phyloP scores from a whole-genome alignment of 129 eudicot species.

The Solidago caesia region DNA sequence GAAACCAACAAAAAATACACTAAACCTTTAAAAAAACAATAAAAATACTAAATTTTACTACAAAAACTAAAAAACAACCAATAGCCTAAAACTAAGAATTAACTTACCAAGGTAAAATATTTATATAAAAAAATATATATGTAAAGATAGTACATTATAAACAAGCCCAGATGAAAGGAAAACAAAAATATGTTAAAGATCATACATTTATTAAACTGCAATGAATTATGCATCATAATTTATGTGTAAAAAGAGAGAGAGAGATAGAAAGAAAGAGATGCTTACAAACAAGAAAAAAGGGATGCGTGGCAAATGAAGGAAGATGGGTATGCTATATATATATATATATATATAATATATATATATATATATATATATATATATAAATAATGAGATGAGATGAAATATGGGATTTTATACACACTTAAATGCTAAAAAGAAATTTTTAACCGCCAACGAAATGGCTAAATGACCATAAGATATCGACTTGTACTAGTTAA shows the following conservation, averaged over 20 bases:
- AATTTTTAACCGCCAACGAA: too few relatives aligned
- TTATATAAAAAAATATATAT: background rate
- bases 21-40: background rate
- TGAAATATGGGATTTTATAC: too few relatives aligned
- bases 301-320: conserved; percentile 63
- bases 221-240: conserved; percentile 18
- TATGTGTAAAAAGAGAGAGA: background rate
- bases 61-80: conserved; percentile 22
- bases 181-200: conserved; percentile 30
- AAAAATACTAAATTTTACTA: conserved; percentile 10
- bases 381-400: too few relatives aligned
- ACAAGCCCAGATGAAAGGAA: conserved; percentile 40
- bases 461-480: too few relatives aligned
- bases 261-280: conserved; percentile 30
- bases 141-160: conserved; percentile 28
- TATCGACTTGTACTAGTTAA: too few relatives aligned
- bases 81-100: conserved; percentile 9
- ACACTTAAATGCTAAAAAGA: too few relatives aligned
- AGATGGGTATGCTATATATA: conserved; percentile 46
- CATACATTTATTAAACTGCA: conserved; percentile 30
- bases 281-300: conserved; percentile 56
- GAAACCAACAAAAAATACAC: background rate
- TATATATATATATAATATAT: background rate
- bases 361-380: background rate
- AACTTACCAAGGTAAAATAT: conserved; percentile 6